Conservation (phyloP, 1,284 basidiomycete species). For the Ustilago curta region DNA sequence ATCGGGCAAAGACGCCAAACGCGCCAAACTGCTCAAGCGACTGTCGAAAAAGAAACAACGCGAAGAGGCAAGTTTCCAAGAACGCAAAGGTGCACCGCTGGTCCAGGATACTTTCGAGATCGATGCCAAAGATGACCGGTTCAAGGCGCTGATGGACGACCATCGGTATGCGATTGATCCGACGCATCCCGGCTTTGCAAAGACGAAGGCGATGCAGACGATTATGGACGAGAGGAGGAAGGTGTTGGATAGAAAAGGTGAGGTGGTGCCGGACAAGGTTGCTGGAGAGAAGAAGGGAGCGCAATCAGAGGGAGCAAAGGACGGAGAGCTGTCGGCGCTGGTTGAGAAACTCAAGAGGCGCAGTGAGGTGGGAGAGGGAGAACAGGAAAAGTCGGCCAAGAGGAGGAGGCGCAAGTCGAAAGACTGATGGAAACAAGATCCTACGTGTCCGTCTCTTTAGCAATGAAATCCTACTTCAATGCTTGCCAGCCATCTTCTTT, state of each 20-base stretch:
- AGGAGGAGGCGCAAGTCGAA: slow-evolving; percentile 22
- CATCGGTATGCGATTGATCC: slow-evolving; percentile 95
- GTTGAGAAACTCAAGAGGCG: slow-evolving; percentile 44
- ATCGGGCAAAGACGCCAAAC: slow-evolving; percentile 72
- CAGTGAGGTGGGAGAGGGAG: slow-evolving; percentile 4
- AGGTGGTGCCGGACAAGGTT: background rate
- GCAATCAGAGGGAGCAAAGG: background rate
- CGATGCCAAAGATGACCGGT: slow-evolving; percentile 87
- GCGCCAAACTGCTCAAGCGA: slow-evolving; percentile 48
- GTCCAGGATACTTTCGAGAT: slow-evolving; percentile 76
- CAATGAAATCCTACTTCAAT: too few species aligned
- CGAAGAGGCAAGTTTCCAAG: slow-evolving; percentile 45
- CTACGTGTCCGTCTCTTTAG: background rate
- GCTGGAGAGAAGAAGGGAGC: background rate
- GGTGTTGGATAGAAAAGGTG: slow-evolving; percentile 22
- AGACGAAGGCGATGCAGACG: slow-evolving; percentile 66
- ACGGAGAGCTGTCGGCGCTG: slow-evolving; percentile 30
- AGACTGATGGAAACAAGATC: background rate
- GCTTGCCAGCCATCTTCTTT: background rate
- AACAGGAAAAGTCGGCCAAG: slow-evolving; percentile 17
- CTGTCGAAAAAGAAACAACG: slow-evolving; percentile 56
- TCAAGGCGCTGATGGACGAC: slow-evolving; percentile 87
- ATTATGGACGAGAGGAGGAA: slow-evolving; percentile 58
- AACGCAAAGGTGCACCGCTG: slow-evolving; percentile 70
- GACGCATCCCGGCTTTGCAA: slow-evolving; percentile 77